phyloP scores from a whole-genome alignment of 2,329 filamentous ascomycete species.

The Clarireedia monteithiana region DNA sequence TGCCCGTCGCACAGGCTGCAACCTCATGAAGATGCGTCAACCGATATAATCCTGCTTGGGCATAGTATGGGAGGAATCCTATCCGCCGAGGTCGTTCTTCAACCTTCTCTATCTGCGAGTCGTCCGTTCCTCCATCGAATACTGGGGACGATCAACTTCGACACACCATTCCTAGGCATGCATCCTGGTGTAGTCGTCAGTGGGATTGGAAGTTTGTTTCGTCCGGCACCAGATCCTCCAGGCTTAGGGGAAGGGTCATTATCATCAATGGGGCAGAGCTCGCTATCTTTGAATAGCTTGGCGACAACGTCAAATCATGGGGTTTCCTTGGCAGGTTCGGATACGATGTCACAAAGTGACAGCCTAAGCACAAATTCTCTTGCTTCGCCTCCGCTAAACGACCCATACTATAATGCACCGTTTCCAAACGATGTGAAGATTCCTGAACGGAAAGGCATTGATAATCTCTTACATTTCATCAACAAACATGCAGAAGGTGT shows the following conservation, averaged over 20 bases:
- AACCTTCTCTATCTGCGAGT: conserved; percentile 29
- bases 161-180: conserved; percentile 81
- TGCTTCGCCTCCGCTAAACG: conserved; percentile 25
- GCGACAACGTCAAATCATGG: conserved; percentile 17
- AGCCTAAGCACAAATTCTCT: conserved; percentile 22
- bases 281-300: conserved; percentile 14
- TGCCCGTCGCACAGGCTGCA: conserved; percentile 44
- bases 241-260: conserved; percentile 10
- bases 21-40: conserved; percentile 64
- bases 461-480: conserved; percentile 65
- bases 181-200: conserved; percentile 83
- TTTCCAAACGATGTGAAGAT: conserved; percentile 69
- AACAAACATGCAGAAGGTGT: conserved; percentile 65
- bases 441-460: conserved; percentile 60
- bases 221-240: conserved; percentile 35
- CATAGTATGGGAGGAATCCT: conserved; percentile 88
- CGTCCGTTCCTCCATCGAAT: conserved; percentile 62
- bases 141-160: conserved; percentile 72
- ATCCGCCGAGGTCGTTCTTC: conserved; percentile 68
- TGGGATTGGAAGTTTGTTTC: conserved; percentile 72
- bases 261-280: conserved; percentile 13
- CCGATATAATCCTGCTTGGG: conserved; percentile 75
- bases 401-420: conserved; percentile 66
- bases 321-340: conserved; percentile 16
- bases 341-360: conserved; percentile 18